Evolutionary conservation across 345 rosid species (phyloP), one percentile per base, ranked within the genome.

Genomic region (Brassica carinata): DNA sequence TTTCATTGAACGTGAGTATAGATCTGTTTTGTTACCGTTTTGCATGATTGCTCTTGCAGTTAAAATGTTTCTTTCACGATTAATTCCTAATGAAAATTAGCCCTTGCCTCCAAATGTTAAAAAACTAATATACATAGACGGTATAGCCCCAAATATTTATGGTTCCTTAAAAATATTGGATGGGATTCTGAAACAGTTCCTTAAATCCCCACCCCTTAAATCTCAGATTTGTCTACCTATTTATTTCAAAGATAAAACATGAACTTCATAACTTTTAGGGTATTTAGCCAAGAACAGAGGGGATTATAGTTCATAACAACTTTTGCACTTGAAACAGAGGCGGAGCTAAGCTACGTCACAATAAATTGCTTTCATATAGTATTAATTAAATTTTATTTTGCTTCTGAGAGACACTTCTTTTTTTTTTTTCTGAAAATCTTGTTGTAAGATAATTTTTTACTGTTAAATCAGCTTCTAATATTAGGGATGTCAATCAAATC

Each of bases 1-100:
- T 75, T 64, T 81, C 73, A 72, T 71, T 76, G 15, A 81, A 13
- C 57, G 76, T 4, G 14, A 48, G 4, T 13, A 14, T 14, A 13
- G 17, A 53, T 53, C 58, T 53, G 58, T 53, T 53, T 53, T 53
- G 58, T 53, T 53, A 53, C 19, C 58, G 19, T 53, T 53, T 53
- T 53, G 58, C 58, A 53, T 53, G 57, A 48, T 48, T 48, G 17
- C 4, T n/a, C 58, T n/a, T 53, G 2, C 17, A 0, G 7, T 53
- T 5, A 53, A 51, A 53, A 53, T 53, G 1, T 53, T n/a, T 53
- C 58, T 53, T 53, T 53, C 19, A 53, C 18, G 58, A 53, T 53
- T 48, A 48, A n/a, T 53, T 53, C 18, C 58, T 53, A n/a, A 53
- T 53, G 18, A 53, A 48, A 48, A 53, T 53, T 53, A 53, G 58